phyloP scores from a whole-genome alignment of 495 filamentous ascomycete genomes.

The Penicillium lividum region DNA sequence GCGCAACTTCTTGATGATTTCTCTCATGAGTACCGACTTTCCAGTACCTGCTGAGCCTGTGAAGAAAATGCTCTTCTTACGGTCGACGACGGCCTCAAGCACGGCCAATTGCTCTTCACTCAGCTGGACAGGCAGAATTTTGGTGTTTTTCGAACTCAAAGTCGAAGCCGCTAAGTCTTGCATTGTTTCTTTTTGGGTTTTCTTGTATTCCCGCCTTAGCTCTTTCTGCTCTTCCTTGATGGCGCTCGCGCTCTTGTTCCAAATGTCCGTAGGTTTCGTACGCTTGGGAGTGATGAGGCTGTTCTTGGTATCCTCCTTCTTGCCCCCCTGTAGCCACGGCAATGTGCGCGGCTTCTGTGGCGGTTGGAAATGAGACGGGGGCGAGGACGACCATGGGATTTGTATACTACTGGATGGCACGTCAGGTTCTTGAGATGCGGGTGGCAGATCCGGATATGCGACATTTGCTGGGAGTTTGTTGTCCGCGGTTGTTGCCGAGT shows the following conservation, averaged over 20 bases:
- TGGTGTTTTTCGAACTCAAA: conserved; percentile 18
- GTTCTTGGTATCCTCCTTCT: conserved; percentile 32
- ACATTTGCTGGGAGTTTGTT: conserved; percentile 27
- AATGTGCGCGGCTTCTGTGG: conserved; percentile 54
- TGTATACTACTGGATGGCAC: conserved; percentile 53
- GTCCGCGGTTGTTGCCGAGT: conserved; percentile 6
- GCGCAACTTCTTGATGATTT: conserved; percentile 80
- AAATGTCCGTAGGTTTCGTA: conserved; percentile 55
- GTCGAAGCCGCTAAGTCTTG: conserved; percentile 18
- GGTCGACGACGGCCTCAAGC: conserved; percentile 72
- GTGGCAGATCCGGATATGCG: conserved; percentile 45
- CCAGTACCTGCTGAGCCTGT: conserved; percentile 97
- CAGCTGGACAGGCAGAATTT: conserved; percentile 63
- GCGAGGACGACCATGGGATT: conserved; percentile 66
- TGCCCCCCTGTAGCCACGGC: conserved; percentile 52
- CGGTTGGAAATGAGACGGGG: conserved; percentile 48
- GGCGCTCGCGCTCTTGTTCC: conserved; percentile 81
- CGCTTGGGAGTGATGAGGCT: conserved; percentile 36
- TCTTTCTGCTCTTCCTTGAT: conserved; percentile 81
- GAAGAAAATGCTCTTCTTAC: conserved; percentile 90
- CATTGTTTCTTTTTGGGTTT: conserved; percentile 36
- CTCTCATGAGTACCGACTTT: conserved; percentile 91
- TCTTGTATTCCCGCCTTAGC: conserved; percentile 63
- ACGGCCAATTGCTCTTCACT: conserved; percentile 86
- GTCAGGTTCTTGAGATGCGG: conserved; percentile 33